Evolutionary conservation across 768 basidiomycete species (phyloP).

Genomic region (Mycena latifolia): DNA sequence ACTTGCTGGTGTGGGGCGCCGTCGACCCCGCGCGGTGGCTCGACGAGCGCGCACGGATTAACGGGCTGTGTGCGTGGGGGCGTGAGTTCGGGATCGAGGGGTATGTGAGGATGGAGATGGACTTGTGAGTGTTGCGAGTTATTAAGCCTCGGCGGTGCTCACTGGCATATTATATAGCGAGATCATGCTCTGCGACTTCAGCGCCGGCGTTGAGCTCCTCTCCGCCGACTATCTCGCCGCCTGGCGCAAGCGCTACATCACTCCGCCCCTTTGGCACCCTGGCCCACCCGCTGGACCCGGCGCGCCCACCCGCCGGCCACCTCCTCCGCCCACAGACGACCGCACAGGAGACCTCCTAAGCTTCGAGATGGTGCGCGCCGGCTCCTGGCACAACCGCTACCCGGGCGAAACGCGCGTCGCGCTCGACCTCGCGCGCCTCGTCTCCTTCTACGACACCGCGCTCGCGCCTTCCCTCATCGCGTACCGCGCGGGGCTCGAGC

Average conservation of each 20-base stretch:
- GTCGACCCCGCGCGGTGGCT: conserved; percentile 12
- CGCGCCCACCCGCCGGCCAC: too few species aligned
- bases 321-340: too few species aligned
- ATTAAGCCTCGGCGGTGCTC: conserved; percentile 16
- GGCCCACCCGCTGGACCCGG: too few species aligned
- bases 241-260: not conserved
- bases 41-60: conserved; percentile 43
- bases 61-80: conserved; percentile 21
- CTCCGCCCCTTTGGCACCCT: too few species aligned
- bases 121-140: conserved; percentile 41
- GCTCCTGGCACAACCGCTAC: conserved; percentile 42
- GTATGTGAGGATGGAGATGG: conserved; percentile 39
- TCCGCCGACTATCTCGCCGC: not conserved
- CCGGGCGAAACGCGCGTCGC: conserved; percentile 51
- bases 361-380: not conserved
- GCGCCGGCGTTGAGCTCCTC: conserved; percentile 1
- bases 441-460: conserved; percentile 52
- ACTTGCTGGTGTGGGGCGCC: conserved; percentile 7
- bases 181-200: conserved; percentile 38
- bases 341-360: not conserved
- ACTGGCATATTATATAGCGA: conserved; percentile 41
- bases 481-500: not conserved
- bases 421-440: conserved; percentile 46
- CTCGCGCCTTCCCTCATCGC: not conserved
- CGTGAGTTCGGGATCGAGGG: conserved; percentile 13